Percentiles rank a stretch among this genome's conserved stretches.
Conservation (phyloP, 2,329 filamentous ascomycete genomes). For the Meredithiella fracta region DNA sequence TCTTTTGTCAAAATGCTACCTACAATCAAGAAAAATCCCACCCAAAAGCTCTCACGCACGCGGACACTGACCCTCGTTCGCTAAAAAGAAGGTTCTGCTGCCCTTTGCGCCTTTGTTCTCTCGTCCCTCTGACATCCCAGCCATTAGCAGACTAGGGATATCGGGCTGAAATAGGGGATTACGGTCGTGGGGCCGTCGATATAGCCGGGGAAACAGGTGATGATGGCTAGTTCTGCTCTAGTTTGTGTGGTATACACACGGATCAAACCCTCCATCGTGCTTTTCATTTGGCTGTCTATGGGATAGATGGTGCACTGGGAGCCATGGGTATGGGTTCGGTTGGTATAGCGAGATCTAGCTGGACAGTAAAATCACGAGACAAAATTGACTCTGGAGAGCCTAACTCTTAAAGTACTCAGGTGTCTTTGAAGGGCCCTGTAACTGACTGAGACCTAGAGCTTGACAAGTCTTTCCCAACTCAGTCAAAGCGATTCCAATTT, state of each 20-base stretch:
- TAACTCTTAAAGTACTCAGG: no score
- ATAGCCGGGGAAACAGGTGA: not conserved
- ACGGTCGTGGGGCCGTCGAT: not conserved
- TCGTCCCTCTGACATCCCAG: slow-evolving; percentile 1
- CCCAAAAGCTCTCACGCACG: slow-evolving; percentile 2
- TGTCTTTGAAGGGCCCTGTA: no score
- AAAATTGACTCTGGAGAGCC: no score
- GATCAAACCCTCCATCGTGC: no score
- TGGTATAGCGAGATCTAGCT: no score
- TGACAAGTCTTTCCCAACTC: no score
- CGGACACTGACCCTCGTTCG: slow-evolving; percentile 2
- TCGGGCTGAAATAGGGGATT: not conserved
- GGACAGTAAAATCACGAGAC: no score
- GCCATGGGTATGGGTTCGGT: no score
- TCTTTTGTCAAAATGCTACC: not conserved
- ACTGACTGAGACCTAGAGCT: no score
- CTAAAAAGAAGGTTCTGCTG: slow-evolving; percentile 4
- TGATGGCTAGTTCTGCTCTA: not conserved
- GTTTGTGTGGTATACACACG: not conserved
- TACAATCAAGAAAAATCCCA: not conserved
- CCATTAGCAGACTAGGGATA: slow-evolving; percentile 1
- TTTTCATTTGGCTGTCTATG: no score
- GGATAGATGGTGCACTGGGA: no score
- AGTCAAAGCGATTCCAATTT: no score
- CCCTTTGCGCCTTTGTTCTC: not conserved